Conservation (phyloP, 495 filamentous ascomycete species). For the Penicillium subrubescens region DNA sequence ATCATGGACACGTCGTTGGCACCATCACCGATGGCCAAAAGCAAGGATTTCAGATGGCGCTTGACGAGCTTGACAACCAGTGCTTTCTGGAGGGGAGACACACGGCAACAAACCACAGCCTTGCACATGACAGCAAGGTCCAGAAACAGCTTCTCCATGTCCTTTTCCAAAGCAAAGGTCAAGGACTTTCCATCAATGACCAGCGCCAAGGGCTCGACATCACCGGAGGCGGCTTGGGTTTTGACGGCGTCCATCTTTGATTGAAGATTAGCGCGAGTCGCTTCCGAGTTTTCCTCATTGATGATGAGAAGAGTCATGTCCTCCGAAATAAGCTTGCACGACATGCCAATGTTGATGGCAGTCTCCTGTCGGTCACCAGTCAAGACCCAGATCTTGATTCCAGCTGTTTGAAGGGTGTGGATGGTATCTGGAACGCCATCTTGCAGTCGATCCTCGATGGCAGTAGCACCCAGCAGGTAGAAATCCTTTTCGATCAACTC, state of each 20-base stretch:
- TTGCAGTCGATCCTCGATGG: slow-evolving; percentile 95
- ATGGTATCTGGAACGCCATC: slow-evolving; percentile 99
- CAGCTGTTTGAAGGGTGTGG: slow-evolving; percentile 92
- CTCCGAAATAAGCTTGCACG: slow-evolving; percentile 96
- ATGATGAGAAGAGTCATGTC: slow-evolving; percentile 98
- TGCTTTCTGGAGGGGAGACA: slow-evolving; percentile 98
- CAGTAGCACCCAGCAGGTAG: slow-evolving; percentile 89
- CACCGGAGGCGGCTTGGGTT: slow-evolving; percentile 71
- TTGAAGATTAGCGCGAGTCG: slow-evolving; percentile 80
- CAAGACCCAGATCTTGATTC: slow-evolving; percentile 98
- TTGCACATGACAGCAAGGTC: slow-evolving; percentile 96
- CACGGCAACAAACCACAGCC: slow-evolving; percentile 97
- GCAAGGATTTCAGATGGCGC: slow-evolving; percentile 86
- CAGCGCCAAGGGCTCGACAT: slow-evolving; percentile 88
- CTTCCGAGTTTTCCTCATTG: slow-evolving; percentile 79
- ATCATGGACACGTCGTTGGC: slow-evolving; percentile 99
- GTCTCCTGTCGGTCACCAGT: slow-evolving; percentile 99
- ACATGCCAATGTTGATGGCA: slow-evolving; percentile 99
- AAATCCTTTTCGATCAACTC: slow-evolving; percentile 94
- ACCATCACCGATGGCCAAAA: slow-evolving; percentile 95
- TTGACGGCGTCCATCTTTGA: slow-evolving; percentile 91
- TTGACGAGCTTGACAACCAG: slow-evolving; percentile 99
- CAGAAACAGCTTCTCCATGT: slow-evolving; percentile 90
- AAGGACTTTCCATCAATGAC: slow-evolving; percentile 96
- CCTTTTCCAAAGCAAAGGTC: slow-evolving; percentile 90